These are phyloP conservation scores for Entomortierella beljakovae DNA, from an alignment of 192 early-diverging fungal genomes.

Conservation along the genomic window DNA sequence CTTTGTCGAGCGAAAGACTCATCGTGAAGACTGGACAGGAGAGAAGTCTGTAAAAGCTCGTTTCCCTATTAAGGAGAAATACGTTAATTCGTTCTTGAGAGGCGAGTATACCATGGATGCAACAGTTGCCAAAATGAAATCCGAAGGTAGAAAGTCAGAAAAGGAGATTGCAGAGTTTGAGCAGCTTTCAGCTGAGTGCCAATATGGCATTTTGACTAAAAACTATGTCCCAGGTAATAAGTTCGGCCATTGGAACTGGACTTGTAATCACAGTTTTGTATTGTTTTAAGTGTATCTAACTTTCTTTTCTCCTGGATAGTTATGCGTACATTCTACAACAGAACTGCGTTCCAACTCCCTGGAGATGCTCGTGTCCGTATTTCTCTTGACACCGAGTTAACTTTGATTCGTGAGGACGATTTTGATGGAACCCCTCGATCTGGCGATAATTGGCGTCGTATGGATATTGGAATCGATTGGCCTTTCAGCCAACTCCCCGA, in stretches of 20 bases:
- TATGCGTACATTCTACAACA: conserved; percentile 96
- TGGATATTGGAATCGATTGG: conserved; percentile 90
- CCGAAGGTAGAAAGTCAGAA: conserved; percentile 82
- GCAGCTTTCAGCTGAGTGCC: conserved; percentile 81
- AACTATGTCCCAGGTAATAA: conserved; percentile 74
- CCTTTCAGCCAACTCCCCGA: conserved; percentile 92
- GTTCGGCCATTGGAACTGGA: no score
- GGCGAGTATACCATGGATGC: conserved; percentile 86
- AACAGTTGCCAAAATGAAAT: conserved; percentile 83
- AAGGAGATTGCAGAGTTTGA: conserved; percentile 85
- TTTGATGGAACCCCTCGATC: conserved; percentile 76
- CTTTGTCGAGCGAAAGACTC: conserved; percentile 98
- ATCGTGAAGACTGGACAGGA: conserved; percentile 98
- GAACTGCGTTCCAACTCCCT: conserved; percentile 98
- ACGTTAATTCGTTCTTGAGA: conserved; percentile 88
- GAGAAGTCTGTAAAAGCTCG: conserved; percentile 95
- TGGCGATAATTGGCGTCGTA: conserved; percentile 95
- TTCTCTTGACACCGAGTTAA: conserved; percentile 96
- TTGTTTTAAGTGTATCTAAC: no score
- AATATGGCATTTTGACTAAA: conserved; percentile 76
- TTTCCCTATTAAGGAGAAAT: conserved; percentile 96
- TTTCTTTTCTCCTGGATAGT: conserved; percentile 69
- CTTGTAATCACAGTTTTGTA: no score
- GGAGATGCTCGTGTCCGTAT: conserved; percentile 98
- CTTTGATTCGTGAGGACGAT: conserved; percentile 97